phyloP scores from a whole-genome alignment of 2,329 filamentous ascomycete genomes.

The Aspergillus ustus region DNA sequence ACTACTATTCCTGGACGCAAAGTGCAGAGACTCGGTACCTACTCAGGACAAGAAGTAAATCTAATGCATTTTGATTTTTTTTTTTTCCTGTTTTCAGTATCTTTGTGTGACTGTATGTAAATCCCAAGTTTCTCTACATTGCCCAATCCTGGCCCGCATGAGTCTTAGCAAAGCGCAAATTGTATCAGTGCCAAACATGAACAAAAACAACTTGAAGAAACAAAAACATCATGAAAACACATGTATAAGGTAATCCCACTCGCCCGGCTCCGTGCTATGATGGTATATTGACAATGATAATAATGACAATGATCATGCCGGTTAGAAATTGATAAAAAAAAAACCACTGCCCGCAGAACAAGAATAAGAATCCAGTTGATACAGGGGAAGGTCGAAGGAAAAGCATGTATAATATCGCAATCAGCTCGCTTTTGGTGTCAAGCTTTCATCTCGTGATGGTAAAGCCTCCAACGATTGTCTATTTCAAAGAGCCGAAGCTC shows the following conservation, averaged over 20 bases:
- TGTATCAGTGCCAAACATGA: constrained; percentile 20
- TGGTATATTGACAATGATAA: constrained; percentile 34
- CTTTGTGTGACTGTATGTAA: constrained; percentile 22
- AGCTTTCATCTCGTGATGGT: constrained; percentile 4
- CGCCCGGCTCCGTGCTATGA: constrained; percentile 36
- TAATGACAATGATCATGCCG: constrained; percentile 27
- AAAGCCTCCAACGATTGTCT: neutral
- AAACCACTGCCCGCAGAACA: constrained; percentile 23
- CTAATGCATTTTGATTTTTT: constrained; percentile 13
- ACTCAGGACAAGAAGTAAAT: neutral
- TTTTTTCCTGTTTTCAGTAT: constrained; percentile 15
- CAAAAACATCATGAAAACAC: constrained; percentile 19
- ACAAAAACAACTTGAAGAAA: constrained; percentile 11
- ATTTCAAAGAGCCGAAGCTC: neutral
- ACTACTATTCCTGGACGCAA: neutral
- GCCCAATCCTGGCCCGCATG: constrained; percentile 22
- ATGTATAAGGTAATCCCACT: constrained; percentile 27
- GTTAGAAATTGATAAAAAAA: constrained; percentile 26
- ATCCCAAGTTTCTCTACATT: constrained; percentile 28
- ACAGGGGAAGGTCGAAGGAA: constrained; percentile 15
- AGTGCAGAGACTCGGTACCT: neutral
- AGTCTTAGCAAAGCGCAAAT: constrained; percentile 22
- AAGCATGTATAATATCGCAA: constrained; percentile 16
- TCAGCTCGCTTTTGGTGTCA: constrained; percentile 17
- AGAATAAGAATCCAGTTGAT: constrained; percentile 12